Base-by-base conservation (phyloP, 2,329 filamentous ascomycete genomes). In the Pezicula neosporulosa region DNA sequence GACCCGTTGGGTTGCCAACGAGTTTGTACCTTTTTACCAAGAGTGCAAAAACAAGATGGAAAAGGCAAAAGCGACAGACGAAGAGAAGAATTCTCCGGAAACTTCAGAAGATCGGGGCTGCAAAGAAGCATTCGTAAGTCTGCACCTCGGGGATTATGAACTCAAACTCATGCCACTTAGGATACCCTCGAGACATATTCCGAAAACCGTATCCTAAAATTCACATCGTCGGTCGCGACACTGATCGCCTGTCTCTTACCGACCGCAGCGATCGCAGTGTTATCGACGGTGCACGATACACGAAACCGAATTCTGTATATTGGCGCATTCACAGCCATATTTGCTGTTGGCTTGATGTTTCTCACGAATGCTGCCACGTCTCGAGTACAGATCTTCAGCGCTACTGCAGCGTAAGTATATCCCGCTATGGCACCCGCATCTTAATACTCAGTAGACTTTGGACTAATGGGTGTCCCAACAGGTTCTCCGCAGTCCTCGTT, bases 361-460 rank as follows among this genome's bases (percentile, higher is more conserved):
- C 47, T 60, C 15, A 53, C 52, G 2, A 28, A 49, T 44, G 38
- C 49, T 5, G 36, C 44, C n/a, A 55, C 49, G 8, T 53, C 56
- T 2, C 50, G 57, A 37, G 50, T 56, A 5, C 53, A 61, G 8
- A 60, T 60, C 9, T 61, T 60, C 24, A 58, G 55, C 27, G 59
- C 59, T 28, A 61, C 59, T 19, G 56, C 59, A 19, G 58, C 56
- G 58, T 61, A 54, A 59, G 59, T 57, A 24, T 24, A 24, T 24
- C 6, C 24, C 24, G 24, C 15, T 15, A 3, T 33, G 8, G 1
- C 12, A 4, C 44, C 24, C 8, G 5, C 7, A 33, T 4, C 38
- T 16, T 3, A 3, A 19, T 10, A 3, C 5, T 39, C 16, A 44
- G n/a, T 2, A 1, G 15, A 19, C 13, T 3, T 3, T 8, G 21